These are phyloP conservation scores for Citrus reticulata DNA, from an alignment of 345 rosid genomes.

Conservation along the genomic window DNA sequence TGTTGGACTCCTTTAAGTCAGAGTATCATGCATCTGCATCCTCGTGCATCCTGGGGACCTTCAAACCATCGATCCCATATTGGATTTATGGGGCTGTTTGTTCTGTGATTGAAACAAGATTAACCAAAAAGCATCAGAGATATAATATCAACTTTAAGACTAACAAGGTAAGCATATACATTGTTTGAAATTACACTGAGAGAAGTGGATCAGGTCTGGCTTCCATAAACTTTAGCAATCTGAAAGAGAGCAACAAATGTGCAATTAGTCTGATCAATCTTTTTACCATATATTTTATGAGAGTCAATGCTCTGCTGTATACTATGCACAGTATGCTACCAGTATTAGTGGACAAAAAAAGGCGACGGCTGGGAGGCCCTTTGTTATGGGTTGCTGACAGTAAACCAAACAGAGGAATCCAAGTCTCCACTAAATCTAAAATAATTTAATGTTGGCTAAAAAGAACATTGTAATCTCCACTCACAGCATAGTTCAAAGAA, in stretches of 20 bases:
- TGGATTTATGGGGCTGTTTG: conserved; percentile 52
- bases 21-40: conserved; percentile 63
- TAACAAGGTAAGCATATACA: not conserved
- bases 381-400: not conserved
- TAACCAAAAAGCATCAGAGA: conserved; percentile 5
- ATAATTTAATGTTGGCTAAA: not conserved
- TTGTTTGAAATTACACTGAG: conserved; percentile 43
- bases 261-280: conserved; percentile 5
- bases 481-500: not conserved
- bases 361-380: not conserved
- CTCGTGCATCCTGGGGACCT: conserved; percentile 56
- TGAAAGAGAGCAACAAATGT: conserved; percentile 16
- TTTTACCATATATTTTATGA: not conserved
- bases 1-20: conserved; percentile 30
- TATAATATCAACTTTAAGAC: not conserved
- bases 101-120: conserved; percentile 38
- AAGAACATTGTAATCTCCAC: not conserved
- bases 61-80: conserved; percentile 82
- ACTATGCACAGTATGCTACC: not conserved
- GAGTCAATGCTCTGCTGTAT: not conserved
- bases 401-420: not conserved
- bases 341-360: not conserved
- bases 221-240: conserved; percentile 40
- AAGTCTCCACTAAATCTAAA: not conserved
- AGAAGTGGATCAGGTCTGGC: conserved; percentile 55